Percentiles rank a stretch among this genome's conserved stretches.
These are phyloP conservation scores for Chionographis japonica DNA, from an alignment of 106 monocot species.

Conservation along the genomic window DNA sequence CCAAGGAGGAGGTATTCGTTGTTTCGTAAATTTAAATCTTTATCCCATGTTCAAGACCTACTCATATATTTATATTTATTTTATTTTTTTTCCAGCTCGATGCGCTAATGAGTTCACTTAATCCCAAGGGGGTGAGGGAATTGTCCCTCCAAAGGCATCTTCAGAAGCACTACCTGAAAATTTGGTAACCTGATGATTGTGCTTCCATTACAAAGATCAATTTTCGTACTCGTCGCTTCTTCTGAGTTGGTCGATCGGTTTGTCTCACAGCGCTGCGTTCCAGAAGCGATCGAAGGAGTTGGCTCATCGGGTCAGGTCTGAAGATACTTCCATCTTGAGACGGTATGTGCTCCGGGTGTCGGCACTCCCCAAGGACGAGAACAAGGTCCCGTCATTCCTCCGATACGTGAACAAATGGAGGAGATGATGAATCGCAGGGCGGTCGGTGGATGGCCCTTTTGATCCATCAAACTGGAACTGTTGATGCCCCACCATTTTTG, in stretches of 20 bases:
- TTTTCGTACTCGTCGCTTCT: not conserved
- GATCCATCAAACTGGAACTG: too few relatives aligned
- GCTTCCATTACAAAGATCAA: not conserved
- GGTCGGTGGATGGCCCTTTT: too few relatives aligned
- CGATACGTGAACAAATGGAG: constrained; percentile 10
- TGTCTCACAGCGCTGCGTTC: constrained; percentile 13
- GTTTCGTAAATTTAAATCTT: not conserved
- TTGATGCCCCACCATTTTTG: too few relatives aligned
- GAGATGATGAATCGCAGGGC: not conserved
- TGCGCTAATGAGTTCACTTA: constrained; percentile 13
- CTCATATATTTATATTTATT: too few relatives aligned
- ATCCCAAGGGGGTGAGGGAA: constrained; percentile 13
- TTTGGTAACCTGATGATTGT: constrained; percentile 5
- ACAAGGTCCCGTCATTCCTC: constrained; percentile 4
- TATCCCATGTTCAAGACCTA: not conserved
- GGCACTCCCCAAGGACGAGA: not conserved
- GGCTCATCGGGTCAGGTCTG: not conserved
- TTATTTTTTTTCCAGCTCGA: constrained; percentile 8
- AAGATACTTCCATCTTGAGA: constrained; percentile 9
- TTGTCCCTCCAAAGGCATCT: constrained; percentile 13
- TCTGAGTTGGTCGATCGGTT: not conserved
- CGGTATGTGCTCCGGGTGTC: constrained; percentile 10
- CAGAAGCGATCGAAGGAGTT: constrained; percentile 18
- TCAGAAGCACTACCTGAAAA: constrained; percentile 11
- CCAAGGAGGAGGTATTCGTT: constrained; percentile 15